Percentiles rank a stretch among this genome's conserved stretches.
These are phyloP conservation scores for Penicillium ochrochloron DNA, from an alignment of 495 filamentous ascomycete species.

Conservation along the genomic window DNA sequence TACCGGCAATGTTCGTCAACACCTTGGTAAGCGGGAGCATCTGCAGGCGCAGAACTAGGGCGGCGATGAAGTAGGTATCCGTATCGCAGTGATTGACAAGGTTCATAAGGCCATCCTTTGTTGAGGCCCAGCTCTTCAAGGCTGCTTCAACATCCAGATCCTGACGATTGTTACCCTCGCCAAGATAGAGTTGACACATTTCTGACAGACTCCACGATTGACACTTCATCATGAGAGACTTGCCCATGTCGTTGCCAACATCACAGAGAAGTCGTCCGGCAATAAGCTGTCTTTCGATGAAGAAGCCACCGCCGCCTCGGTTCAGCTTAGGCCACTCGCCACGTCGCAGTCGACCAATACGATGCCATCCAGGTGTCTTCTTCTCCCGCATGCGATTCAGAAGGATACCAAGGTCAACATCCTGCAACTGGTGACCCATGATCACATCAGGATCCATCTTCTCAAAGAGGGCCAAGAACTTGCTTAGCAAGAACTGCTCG, in stretches of 20 bases:
- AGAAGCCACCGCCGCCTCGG: slow-evolving; percentile 85
- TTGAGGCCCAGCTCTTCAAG: slow-evolving; percentile 84
- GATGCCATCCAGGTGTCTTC: slow-evolving; percentile 91
- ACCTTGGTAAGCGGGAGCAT: slow-evolving; percentile 94
- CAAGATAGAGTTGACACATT: slow-evolving; percentile 92
- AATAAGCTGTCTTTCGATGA: slow-evolving; percentile 87
- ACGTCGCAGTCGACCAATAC: slow-evolving; percentile 83
- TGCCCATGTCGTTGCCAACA: slow-evolving; percentile 94
- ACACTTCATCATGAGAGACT: slow-evolving; percentile 96
- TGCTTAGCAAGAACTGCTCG: slow-evolving; percentile 80
- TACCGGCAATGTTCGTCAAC: slow-evolving; percentile 94
- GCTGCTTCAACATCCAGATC: slow-evolving; percentile 88
- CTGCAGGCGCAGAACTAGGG: slow-evolving; percentile 83
- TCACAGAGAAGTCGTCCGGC: slow-evolving; percentile 91
- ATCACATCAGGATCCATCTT: slow-evolving; percentile 90
- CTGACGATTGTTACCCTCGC: slow-evolving; percentile 64
- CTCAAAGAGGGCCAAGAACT: slow-evolving; percentile 87
- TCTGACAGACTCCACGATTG: slow-evolving; percentile 97
- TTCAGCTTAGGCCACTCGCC: slow-evolving; percentile 86
- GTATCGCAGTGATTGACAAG: slow-evolving; percentile 90
- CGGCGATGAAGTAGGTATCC: slow-evolving; percentile 94
- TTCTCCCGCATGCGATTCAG: slow-evolving; percentile 85
- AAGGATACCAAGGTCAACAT: slow-evolving; percentile 91
- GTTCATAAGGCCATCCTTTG: slow-evolving; percentile 86
- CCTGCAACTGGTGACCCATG: slow-evolving; percentile 94